These are phyloP conservation scores for Manihot esculenta DNA, from an alignment of 441 rosid species.

Conservation along the genomic window DNA sequence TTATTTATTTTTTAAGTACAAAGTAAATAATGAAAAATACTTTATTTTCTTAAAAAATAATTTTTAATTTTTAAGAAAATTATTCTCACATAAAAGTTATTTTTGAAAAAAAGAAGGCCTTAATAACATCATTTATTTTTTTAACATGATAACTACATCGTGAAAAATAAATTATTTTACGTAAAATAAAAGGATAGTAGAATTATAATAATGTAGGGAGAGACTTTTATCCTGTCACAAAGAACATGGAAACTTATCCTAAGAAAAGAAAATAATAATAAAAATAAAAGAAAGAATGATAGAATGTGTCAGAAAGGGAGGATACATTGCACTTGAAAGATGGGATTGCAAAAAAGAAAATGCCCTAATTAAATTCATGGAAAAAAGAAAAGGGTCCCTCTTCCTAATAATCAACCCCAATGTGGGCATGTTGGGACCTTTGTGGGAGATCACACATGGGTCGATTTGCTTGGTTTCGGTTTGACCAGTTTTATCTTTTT, in stretches of 20 bases:
- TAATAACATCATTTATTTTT: no score
- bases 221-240: slow-evolving; percentile 7
- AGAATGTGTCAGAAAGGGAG: slow-evolving; percentile 48
- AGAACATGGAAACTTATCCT: slow-evolving; percentile 60
- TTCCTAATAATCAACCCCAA: slow-evolving; percentile 10
- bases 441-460: slow-evolving; percentile 52
- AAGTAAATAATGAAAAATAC: no score
- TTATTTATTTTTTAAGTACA: no score
- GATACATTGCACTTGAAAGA: slow-evolving; percentile 56
- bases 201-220: no score
- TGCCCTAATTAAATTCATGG: slow-evolving; percentile 10
- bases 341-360: slow-evolving; percentile 11
- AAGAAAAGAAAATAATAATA: slow-evolving; percentile 6
- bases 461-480: slow-evolving; percentile 24
- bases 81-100: no score
- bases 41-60: no score
- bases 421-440: slow-evolving; percentile 59
- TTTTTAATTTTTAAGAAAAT: no score
- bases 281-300: slow-evolving; percentile 42
- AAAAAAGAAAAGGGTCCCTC: slow-evolving; percentile 21
- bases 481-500: slow-evolving; percentile 22
- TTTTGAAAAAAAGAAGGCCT: no score
- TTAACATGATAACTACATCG: no score
- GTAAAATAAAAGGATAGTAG: no score
- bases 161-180: no score